Evolutionary conservation across 2,329 filamentous ascomycete genomes (phyloP).

Genomic region (Penicillium capsulatum): DNA sequence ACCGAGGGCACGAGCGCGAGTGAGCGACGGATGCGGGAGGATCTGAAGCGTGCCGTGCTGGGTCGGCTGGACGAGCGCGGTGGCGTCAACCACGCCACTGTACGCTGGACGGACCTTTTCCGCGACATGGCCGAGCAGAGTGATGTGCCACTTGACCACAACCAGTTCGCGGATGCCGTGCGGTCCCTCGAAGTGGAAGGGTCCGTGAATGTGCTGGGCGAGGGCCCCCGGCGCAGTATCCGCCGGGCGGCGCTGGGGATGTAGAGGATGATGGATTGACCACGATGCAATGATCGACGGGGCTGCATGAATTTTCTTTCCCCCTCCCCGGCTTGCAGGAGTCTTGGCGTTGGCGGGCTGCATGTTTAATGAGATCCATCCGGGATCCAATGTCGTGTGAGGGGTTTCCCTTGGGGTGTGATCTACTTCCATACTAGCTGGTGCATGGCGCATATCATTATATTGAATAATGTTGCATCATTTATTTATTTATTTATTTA

Average conservation of each 20-base stretch:
- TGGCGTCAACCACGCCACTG: slow-evolving; percentile 58
- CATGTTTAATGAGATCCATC: background rate
- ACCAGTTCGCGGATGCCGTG: slow-evolving; percentile 80
- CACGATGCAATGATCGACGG: slow-evolving; percentile 28
- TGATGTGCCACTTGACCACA: slow-evolving; percentile 64
- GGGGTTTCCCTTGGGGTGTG: too few species aligned
- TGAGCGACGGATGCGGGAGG: slow-evolving; percentile 77
- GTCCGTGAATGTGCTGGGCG: slow-evolving; percentile 71
- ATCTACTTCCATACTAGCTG: too few species aligned
- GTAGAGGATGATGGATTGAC: slow-evolving; percentile 16
- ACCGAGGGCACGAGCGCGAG: slow-evolving; percentile 88
- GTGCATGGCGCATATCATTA: too few species aligned
- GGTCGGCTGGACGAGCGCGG: slow-evolving; percentile 76
- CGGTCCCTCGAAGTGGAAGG: slow-evolving; percentile 80
- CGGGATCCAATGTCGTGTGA: background rate
- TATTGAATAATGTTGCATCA: too few species aligned
- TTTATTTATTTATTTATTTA: too few species aligned
- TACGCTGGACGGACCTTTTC: slow-evolving; percentile 74
- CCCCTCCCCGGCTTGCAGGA: background rate
- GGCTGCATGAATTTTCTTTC: slow-evolving; percentile 21
- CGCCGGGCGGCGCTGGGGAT: slow-evolving; percentile 50
- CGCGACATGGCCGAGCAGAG: slow-evolving; percentile 68
- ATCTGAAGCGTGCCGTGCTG: slow-evolving; percentile 76
- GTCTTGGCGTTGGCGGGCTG: background rate
- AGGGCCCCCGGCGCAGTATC: slow-evolving; percentile 77